Evolutionary conservation across 192 early-diverging fungal genomes (phyloP), one percentile per base, ranked within the genome.

Genomic region (Coemansia sp.): DNA sequence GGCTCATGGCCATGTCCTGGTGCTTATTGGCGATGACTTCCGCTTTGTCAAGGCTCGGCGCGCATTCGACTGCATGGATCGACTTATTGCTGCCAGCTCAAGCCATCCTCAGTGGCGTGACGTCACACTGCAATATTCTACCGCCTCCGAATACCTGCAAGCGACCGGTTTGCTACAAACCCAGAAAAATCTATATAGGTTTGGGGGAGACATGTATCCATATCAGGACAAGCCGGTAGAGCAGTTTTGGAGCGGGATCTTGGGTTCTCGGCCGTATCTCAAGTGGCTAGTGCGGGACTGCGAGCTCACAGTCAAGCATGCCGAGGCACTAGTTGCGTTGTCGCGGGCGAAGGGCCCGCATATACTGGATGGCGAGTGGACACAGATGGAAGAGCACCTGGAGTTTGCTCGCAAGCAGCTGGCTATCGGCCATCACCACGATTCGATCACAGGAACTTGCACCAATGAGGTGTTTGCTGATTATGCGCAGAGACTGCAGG

Each of bases 21-120:
- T 77, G 41, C 69, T 77, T 64, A 70, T 77, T 59, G 73, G 73
- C 51, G 73, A 77, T 38, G 73, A 77, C 16, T 65, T 77, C 21
- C 58, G 67, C 14, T 77, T 62, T 36, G 40, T 52, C 6, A 16
- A 47, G 1, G 73, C 73, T 1, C 26, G 40, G 30, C 45, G 53
- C 16, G 67, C 56, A 10, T 77, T 77, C 39, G 37, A 19, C 10
- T 77, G 73, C 53, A 58, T 77, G 43, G 73, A 70, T 39, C 50
- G 37, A n/a, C 38, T 77, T 7, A 18, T 77, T 0, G 35, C 37
- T 10, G 51, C 50, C 14, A 33, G 30, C 41, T 19, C 5, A 6
- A 8, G 28, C 3, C 19, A 51, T n/a, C n/a, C 6, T 7, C 18
- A 38, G 21, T 46, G 55, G 57, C 39, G 53, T 9, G 52, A 58